Evolutionary conservation across 352 stramenopile species (phyloP), one percentile per base, ranked within the genome.

Genomic region (Phytophthora sp.): DNA sequence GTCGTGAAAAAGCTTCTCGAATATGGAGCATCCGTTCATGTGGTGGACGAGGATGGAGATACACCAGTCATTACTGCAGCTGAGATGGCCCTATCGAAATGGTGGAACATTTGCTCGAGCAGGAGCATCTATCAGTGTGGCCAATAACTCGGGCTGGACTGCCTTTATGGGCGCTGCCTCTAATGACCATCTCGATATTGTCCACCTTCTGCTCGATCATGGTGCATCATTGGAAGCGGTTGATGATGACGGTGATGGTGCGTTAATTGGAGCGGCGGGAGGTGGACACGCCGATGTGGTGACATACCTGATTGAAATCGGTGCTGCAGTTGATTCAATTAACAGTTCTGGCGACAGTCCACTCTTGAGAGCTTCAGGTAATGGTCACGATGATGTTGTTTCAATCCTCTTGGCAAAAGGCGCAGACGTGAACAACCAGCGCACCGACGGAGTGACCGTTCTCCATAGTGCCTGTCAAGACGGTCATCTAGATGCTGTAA

Each of bases 201-300:
- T 56, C 44, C 30, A 7, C 2, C 23, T 56, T 31, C 47, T 56
- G 30, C 47, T 56, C 16, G 47, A 54, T 41, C 46, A n/a, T 41
- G 46, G 29, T 13, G 47, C 20, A 15, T 44, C 20, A 6, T 16
- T 42, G 3, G 46, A 54, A 18, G 46, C 26, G 18, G 47, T n/a
- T 44, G 47, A 56, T 31, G 47, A 21, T 9, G 46, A 54, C 13
- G 20, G 45, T 7, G 27, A 53, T 18, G n/a, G 26, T 24, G 4
- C n/a, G 29, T 24, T 53, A 4, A 29, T 54, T 27, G 20, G 5
- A 54, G 46, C 46, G 9, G 46, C 46, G n/a, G 18, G 4, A 29
- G 8, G 27, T 26, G 46, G 46, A 13, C n/a, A 41, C 12, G 18
- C 12, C 4, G 46, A 54, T 41, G 29, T 39, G n/a, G 46, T 54